Conservation (phyloP, 768 basidiomycete species). For the Amanita thiersii region DNA sequence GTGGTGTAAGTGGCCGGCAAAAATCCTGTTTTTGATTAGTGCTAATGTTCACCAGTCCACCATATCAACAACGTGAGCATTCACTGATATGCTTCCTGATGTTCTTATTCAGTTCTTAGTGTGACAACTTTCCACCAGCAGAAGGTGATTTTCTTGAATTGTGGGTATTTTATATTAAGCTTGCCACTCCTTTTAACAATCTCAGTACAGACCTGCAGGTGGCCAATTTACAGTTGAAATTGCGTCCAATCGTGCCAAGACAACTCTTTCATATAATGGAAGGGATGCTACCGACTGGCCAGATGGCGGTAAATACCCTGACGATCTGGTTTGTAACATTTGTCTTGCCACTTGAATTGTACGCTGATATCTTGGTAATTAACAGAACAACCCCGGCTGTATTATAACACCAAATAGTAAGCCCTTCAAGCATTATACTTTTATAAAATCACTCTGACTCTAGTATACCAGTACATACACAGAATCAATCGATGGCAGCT, state of each 20-base stretch:
- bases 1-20: conserved; percentile 31
- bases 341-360: not conserved
- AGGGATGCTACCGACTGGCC: conserved; percentile 32
- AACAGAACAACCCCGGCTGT: conserved; percentile 30
- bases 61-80: conserved; percentile 23
- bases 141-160: conserved; percentile 33
- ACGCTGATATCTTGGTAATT: conserved; percentile 1
- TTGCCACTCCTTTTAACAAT: not conserved
- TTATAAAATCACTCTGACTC: not conserved
- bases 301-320: conserved; percentile 34
- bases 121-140: conserved; percentile 33
- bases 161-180: conserved; percentile 18
- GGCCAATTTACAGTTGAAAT: conserved; percentile 40
- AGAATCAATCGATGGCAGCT: conserved; percentile 41
- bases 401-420: conserved; percentile 41
- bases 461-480: conserved; percentile 35
- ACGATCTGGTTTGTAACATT: conserved; percentile 36
- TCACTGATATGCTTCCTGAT: conserved; percentile 1
- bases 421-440: conserved; percentile 13
- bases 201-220: conserved; percentile 34
- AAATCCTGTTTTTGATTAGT: not conserved
- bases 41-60: conserved; percentile 22
- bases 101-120: conserved; percentile 17
- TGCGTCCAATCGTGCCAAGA: conserved; percentile 39
- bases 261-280: conserved; percentile 34